Evolutionary conservation across 2,329 filamentous ascomycete species (phyloP).

Genomic region (Falciphora oryzae): DNA sequence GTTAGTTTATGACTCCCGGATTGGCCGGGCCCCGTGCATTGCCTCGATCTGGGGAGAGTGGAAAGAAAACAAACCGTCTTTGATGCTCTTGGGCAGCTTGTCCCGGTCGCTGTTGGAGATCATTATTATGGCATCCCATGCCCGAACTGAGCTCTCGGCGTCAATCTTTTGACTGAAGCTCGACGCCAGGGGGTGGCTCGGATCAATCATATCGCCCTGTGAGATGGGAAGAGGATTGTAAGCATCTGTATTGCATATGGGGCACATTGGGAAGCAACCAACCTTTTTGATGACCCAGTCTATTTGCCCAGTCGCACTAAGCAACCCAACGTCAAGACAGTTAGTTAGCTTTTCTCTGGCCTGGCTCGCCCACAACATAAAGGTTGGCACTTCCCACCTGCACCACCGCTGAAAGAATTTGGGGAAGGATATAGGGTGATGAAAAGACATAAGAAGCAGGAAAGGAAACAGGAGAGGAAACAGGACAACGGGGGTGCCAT

Average conservation of each 20-base stretch:
- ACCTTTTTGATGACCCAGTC: constrained; percentile 5
- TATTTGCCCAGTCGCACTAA: constrained; percentile 20
- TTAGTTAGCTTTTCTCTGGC: background rate
- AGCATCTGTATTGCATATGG: background rate
- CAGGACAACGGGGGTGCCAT: too few relatives aligned
- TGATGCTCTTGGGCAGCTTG: constrained; percentile 28
- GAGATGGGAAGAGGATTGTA: background rate
- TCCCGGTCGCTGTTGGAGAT: background rate
- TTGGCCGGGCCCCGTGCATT: background rate
- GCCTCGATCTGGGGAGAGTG: too few relatives aligned
- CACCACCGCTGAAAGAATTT: too few relatives aligned
- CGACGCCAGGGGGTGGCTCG: background rate
- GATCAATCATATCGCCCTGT: background rate
- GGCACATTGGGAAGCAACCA: background rate
- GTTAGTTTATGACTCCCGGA: background rate
- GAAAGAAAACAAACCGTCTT: constrained; percentile 4
- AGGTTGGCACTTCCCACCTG: too few relatives aligned
- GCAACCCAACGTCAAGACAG: background rate
- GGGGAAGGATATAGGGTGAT: too few relatives aligned
- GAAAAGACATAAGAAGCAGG: too few relatives aligned
- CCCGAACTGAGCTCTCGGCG: constrained; percentile 27
- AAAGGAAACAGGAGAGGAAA: too few relatives aligned
- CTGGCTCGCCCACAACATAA: too few relatives aligned
- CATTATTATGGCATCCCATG: constrained; percentile 7
- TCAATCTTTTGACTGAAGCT: constrained; percentile 28